phyloP scores from a whole-genome alignment of 352 stramenopile species.

The Globisporangium orthogonon region DNA sequence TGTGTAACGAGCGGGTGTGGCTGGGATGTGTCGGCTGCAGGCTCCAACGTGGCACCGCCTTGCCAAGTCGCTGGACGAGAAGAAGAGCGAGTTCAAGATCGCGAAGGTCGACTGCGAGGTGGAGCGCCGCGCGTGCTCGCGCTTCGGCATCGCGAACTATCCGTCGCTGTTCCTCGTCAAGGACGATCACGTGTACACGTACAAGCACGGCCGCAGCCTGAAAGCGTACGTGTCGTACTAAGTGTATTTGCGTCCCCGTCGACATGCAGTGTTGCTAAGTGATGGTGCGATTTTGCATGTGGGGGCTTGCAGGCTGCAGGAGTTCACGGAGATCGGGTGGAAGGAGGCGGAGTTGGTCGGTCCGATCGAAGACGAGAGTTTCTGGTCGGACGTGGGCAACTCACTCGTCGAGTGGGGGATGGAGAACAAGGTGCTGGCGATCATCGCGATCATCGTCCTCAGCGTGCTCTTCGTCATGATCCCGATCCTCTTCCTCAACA shows the following conservation, averaged over 20 bases:
- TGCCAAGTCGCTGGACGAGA: conserved; percentile 56
- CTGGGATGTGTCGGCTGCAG: conserved; percentile 2
- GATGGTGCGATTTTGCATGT: not conserved
- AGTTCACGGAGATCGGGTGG: conserved; percentile 52
- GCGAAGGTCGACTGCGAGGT: conserved; percentile 68
- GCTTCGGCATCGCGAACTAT: conserved; percentile 74
- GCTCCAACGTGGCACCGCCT: conserved; percentile 67
- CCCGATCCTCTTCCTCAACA: conserved; percentile 47
- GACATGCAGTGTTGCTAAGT: not conserved
- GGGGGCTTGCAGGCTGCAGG: conserved; percentile 20
- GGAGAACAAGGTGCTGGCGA: conserved; percentile 55
- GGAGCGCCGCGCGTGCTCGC: conserved; percentile 73
- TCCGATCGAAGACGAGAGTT: conserved; percentile 50
- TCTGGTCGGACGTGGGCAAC: conserved; percentile 57
- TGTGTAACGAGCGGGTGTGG: not conserved
- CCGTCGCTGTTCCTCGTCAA: conserved; percentile 71
- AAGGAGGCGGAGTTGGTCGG: conserved; percentile 42
- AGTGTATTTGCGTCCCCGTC: not conserved
- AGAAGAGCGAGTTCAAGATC: conserved; percentile 38
- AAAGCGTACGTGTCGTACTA: conserved; percentile 20
- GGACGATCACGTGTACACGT: conserved; percentile 68
- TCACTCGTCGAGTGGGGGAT: conserved; percentile 52
- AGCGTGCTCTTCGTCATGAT: conserved; percentile 56
- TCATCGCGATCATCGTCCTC: conserved; percentile 41
- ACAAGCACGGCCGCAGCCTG: conserved; percentile 60